Evolutionary conservation across 441 rosid genomes (phyloP).

Genomic region (Jatropha podagrica): DNA sequence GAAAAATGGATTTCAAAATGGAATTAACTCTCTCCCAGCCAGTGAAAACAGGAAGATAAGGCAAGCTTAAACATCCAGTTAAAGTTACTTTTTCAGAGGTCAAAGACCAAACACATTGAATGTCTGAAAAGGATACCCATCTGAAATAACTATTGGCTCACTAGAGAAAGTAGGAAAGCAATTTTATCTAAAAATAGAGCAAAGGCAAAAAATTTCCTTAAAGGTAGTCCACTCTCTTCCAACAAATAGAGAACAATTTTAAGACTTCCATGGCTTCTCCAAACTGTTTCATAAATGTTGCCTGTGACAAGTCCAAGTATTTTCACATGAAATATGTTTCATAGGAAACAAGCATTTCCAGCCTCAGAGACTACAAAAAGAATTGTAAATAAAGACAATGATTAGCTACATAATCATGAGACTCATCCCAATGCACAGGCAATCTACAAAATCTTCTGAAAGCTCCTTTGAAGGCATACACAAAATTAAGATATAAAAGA

Average conservation of each 20-base stretch:
- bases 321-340: background rate
- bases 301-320: background rate
- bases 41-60: no score
- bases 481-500: conserved; percentile 1
- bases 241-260: background rate
- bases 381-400: background rate
- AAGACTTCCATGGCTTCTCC: background rate
- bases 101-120: background rate
- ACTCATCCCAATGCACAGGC: background rate
- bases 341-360: background rate
- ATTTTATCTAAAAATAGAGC: background rate
- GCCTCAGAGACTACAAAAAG: background rate
- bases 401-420: conserved; percentile 1
- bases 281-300: background rate
- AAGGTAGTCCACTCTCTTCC: background rate
- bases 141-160: background rate
- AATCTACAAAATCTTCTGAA: background rate
- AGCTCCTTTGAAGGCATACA: background rate
- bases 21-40: background rate
- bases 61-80: no score
- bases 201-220: background rate
- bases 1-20: background rate
- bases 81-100: no score
- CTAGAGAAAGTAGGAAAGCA: background rate
- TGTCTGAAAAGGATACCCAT: background rate